Evolutionary conservation across 805 yeast species (phyloP).

Genomic region (Jamesozyma spencerorum): DNA sequence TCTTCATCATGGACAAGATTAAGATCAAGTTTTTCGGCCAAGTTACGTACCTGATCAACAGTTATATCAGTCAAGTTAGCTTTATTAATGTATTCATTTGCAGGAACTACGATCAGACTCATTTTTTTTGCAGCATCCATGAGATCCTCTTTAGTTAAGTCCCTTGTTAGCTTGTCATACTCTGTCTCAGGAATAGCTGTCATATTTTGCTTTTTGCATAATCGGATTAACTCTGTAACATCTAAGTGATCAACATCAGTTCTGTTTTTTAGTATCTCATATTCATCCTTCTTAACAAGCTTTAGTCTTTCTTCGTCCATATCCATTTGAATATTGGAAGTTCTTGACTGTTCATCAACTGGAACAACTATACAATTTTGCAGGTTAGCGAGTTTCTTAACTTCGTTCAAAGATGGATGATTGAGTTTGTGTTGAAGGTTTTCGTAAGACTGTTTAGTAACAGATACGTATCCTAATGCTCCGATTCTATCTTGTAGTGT

Average conservation of each 20-base stretch:
- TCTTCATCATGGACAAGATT: background rate
- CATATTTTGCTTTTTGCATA: background rate
- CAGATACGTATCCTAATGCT: constrained; percentile 9
- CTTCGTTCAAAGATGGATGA: background rate
- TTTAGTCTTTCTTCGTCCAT: background rate
- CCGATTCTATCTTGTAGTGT: constrained; percentile 8
- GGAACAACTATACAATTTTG: background rate
- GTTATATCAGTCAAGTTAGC: constrained; percentile 16
- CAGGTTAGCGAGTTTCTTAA: background rate
- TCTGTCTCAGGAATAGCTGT: background rate
- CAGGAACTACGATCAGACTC: constrained; percentile 36
- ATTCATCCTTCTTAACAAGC: background rate
- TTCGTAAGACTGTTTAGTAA: constrained; percentile 7
- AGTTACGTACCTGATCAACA: background rate
- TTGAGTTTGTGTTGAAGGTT: background rate
- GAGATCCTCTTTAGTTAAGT: constrained; percentile 28
- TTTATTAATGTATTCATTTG: constrained; percentile 35
- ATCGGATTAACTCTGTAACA: background rate
- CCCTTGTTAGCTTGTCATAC: background rate
- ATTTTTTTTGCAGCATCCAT: constrained; percentile 33
- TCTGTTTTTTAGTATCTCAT: background rate
- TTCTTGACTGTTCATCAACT: background rate
- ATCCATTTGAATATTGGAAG: background rate
- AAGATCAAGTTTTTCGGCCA: background rate
- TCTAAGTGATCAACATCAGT: background rate